These are phyloP conservation scores for Fusarium agapanthi DNA, from an alignment of 2,329 filamentous ascomycete genomes.

Conservation along the genomic window DNA sequence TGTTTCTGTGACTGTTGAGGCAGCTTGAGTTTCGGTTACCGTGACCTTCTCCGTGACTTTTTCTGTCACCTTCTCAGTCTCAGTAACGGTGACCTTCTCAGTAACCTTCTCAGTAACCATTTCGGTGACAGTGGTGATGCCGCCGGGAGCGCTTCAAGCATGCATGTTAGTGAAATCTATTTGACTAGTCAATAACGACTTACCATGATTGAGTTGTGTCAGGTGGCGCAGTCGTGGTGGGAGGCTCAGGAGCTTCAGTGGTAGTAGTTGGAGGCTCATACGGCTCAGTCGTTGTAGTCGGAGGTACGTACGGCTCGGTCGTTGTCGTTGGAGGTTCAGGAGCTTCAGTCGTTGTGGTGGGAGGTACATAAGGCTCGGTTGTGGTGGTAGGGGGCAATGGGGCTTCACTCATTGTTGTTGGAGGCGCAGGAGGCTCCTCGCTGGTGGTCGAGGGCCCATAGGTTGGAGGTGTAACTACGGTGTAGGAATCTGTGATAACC, in stretches of 20 bases:
- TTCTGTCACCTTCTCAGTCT: not conserved
- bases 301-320: not conserved
- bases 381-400: not conserved
- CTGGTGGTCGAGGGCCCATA: not conserved
- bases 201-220: slow-evolving; percentile 17
- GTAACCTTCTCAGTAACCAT: slow-evolving; percentile 1
- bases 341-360: not conserved
- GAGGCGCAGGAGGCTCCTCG: not conserved
- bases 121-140: not conserved
- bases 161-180: not conserved
- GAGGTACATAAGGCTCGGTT: not conserved
- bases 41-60: not conserved
- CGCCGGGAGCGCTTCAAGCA: not conserved
- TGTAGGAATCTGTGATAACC: not conserved
- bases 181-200: not conserved
- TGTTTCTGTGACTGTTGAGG: not conserved
- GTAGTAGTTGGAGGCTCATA: not conserved
- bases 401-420: not conserved
- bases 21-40: not conserved
- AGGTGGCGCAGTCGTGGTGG: not conserved
- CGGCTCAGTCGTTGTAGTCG: not conserved
- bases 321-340: not conserved
- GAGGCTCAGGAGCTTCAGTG: not conserved
- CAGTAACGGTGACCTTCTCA: slow-evolving; percentile 3
- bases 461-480: not conserved